Evolutionary conservation across 1,284 basidiomycete species (phyloP), one percentile per base, ranked within the genome.

Genomic region (Pseudozyma hubeiensis): DNA sequence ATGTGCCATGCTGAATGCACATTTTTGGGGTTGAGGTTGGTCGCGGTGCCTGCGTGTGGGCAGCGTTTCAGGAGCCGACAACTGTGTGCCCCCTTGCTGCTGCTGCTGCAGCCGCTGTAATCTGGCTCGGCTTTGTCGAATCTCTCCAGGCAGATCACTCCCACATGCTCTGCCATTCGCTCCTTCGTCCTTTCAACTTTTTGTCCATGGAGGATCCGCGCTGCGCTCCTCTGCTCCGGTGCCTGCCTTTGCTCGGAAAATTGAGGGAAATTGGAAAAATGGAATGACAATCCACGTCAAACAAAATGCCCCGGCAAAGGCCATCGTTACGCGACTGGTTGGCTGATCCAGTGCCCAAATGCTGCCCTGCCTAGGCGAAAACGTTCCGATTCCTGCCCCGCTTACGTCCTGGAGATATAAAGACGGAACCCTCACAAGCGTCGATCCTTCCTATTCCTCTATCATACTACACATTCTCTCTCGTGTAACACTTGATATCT

Each of bases 161-260:
- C 24, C 24, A 9, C 9, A 16, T 11, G 29, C 29, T 39, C 17
- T 16, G 17, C 29, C 17, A 19, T 35, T 17, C 35, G 19, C 35
- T 40, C 37, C 9, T 5, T 24, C 19, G 5, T 40, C 19, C 4
- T 52, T 43, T 43, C n/a, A 8, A n/a, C 24, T 31, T 11, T 19
- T 52, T 33, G 14, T 43, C 19, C 49, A 24, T 4, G 24, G 24
- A 24, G 24, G 24, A 9, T 37, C 35, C 35, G 35, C 14, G 9
- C 9, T 41, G 11, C 51, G 40, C 17, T 13, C 44, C 50, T 54
- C 53, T 54, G 53, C 19, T 46, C 34, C 46, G 34, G 53, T 30
- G 44, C 44, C 53, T 17, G 24, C 11, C 7, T n/a, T 10, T n/a
- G 11, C n/a, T 16, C 11, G 40, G 40, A 41, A 41, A 41, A 14